These are phyloP conservation scores for Cutaneotrichosporon arboriforme DNA, from an alignment of 1,284 basidiomycete genomes.

Conservation along the genomic window DNA sequence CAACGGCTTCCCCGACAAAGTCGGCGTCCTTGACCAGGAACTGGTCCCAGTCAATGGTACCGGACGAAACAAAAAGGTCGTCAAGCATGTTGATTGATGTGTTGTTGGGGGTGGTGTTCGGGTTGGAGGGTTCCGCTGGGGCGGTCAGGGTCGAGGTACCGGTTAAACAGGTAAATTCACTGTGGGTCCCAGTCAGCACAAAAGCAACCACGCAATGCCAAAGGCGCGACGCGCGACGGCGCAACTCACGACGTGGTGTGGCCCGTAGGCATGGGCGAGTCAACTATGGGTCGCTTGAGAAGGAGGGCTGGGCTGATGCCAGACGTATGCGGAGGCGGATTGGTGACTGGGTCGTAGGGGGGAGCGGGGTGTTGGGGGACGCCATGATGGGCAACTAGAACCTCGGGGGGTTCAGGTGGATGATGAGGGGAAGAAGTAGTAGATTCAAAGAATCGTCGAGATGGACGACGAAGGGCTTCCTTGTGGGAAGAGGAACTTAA, in stretches of 20 bases:
- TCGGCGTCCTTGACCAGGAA: conserved; percentile 28
- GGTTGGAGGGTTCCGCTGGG: conserved; percentile 2
- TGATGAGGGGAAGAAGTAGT: conserved; percentile 8
- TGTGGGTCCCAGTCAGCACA: neutral
- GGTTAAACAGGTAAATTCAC: neutral
- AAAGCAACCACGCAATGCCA: neutral
- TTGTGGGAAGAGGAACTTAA: conserved; percentile 8
- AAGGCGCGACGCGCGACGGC: neutral
- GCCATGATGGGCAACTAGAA: conserved; percentile 24
- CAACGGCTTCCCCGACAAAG: conserved; percentile 1
- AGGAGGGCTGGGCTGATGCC: conserved; percentile 11
- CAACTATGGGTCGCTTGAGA: conserved; percentile 9
- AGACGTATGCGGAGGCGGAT: conserved; percentile 2
- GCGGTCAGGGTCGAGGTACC: neutral
- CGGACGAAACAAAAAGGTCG: conserved; percentile 11
- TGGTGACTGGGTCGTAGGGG: conserved; percentile 7
- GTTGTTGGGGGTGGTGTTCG: conserved; percentile 5
- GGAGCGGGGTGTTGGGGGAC: conserved; percentile 12
- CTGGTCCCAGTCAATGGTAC: conserved; percentile 29
- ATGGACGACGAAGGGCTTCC: conserved; percentile 15
- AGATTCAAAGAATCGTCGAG: conserved; percentile 13
- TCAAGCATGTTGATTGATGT: conserved; percentile 13
- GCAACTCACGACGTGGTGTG: conserved; percentile 1
- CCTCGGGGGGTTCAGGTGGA: conserved; percentile 14
- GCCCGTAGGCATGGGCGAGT: conserved; percentile 8